Percentiles rank a stretch among this genome's conserved stretches.
These are phyloP conservation scores for Cubamyces sp. DNA, from an alignment of 768 basidiomycete genomes.

Conservation along the genomic window DNA sequence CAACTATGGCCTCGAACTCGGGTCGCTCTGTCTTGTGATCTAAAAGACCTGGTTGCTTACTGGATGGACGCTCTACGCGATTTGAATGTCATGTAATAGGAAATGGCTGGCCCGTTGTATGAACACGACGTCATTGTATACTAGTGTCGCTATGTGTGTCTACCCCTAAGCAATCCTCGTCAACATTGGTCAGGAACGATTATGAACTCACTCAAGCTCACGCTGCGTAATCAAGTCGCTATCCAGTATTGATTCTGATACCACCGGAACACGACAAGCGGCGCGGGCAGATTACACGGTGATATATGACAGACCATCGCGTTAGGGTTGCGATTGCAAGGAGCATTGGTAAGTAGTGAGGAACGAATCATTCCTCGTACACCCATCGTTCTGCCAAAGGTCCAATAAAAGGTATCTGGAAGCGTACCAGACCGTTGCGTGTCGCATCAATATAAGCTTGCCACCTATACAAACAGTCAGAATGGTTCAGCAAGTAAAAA, in stretches of 20 bases:
- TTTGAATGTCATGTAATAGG: slow-evolving; percentile 6
- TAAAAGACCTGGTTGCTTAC: not conserved
- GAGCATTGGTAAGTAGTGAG: not conserved
- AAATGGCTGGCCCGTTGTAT: slow-evolving; percentile 20
- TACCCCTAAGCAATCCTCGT: no score
- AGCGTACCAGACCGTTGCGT: slow-evolving; percentile 55
- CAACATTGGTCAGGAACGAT: not conserved
- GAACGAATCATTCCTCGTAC: slow-evolving; percentile 51
- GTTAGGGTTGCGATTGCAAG: no score
- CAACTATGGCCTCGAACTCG: slow-evolving; percentile 29
- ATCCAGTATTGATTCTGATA: no score
- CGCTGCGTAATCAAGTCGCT: no score
- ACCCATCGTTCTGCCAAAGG: slow-evolving; percentile 71
- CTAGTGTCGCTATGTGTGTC: no score
- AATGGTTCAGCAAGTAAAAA: not conserved
- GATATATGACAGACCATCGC: no score
- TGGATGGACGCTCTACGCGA: slow-evolving; percentile 1
- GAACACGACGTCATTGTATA: slow-evolving; percentile 2
- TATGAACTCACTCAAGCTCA: not conserved
- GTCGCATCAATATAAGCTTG: slow-evolving; percentile 58
- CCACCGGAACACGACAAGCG: no score
- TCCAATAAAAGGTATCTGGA: slow-evolving; percentile 65
- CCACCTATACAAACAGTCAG: slow-evolving; percentile 37
- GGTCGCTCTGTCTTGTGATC: slow-evolving; percentile 25
- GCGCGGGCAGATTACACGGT: no score